These are phyloP conservation scores for Colletotrichum cordylinicola DNA, from an alignment of 2,329 filamentous ascomycete species.

Conservation along the genomic window DNA sequence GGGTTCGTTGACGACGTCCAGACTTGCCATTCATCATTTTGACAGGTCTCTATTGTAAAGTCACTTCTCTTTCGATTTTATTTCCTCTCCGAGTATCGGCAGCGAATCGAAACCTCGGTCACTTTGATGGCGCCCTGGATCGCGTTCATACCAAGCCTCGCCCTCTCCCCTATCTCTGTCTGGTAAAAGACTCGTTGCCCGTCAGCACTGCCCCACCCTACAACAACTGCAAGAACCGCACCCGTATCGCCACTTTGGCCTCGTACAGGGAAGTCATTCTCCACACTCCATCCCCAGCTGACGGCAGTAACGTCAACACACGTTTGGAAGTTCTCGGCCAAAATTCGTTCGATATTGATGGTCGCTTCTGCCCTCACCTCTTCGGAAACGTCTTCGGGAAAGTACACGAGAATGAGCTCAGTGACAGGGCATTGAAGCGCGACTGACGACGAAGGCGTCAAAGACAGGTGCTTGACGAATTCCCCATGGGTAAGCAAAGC, in stretches of 20 bases:
- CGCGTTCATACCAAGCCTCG: neutral
- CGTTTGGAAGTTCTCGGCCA: neutral
- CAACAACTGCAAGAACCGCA: neutral
- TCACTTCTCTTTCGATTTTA: neutral
- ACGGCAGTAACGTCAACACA: neutral
- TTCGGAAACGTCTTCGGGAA: neutral
- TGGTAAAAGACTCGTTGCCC: neutral
- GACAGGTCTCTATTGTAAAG: neutral
- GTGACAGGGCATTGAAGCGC: constrained; percentile 24
- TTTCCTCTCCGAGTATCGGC: neutral
- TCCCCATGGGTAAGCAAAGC: constrained; percentile 22
- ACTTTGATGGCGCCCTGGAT: neutral
- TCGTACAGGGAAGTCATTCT: neutral
- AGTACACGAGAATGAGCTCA: constrained; percentile 22
- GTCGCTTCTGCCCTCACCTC: neutral
- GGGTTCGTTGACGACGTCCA: too few species aligned
- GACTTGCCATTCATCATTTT: neutral
- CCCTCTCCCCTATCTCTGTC: neutral
- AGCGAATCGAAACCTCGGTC: neutral
- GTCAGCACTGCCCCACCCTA: neutral
- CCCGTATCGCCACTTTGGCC: neutral
- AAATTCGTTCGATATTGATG: neutral
- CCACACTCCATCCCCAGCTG: neutral
- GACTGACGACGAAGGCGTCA: constrained; percentile 14
- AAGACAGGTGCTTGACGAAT: constrained; percentile 26